Conservation (phyloP, 1,139 yeast species). For the Yamadazyma epiphylla region DNA sequence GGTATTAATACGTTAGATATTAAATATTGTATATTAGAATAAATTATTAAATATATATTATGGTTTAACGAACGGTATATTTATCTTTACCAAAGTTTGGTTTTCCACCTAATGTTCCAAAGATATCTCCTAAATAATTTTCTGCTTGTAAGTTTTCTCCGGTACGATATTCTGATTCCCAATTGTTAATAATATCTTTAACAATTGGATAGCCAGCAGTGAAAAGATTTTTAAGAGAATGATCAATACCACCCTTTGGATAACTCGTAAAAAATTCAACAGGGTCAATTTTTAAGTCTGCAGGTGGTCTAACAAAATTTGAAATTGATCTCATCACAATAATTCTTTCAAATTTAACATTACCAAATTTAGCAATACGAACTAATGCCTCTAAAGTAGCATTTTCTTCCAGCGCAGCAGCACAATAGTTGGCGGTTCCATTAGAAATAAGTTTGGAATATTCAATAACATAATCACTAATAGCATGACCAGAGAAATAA, state of each 20-base stretch:
- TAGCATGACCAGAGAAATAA: conserved; percentile 52
- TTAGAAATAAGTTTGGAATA: conserved; percentile 52
- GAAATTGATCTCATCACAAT: conserved; percentile 63
- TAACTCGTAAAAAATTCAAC: conserved; percentile 49
- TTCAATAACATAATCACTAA: conserved; percentile 49
- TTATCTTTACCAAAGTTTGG: conserved; percentile 25
- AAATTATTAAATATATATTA: too few relatives aligned
- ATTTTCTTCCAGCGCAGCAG: conserved; percentile 68
- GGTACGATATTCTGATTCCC: conserved; percentile 41
- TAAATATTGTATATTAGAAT: not conserved
- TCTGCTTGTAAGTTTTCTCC: conserved; percentile 37
- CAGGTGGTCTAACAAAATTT: conserved; percentile 58
- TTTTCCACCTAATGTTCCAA: conserved; percentile 45
- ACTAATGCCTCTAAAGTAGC: conserved; percentile 60
- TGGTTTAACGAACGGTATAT: conserved; percentile 9
- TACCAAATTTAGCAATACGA: conserved; percentile 52
- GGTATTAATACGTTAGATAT: conserved; percentile 21
- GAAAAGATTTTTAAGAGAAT: conserved; percentile 50
- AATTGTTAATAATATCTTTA: conserved; percentile 48
- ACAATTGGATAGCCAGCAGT: conserved; percentile 55
- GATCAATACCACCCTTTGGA: conserved; percentile 50
- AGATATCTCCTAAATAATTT: conserved; percentile 60
- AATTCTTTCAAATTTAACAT: conserved; percentile 55
- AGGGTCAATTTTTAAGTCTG: conserved; percentile 34
- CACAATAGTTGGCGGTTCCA: conserved; percentile 56